Percentiles rank a stretch among this genome's conserved stretches.
Conservation (phyloP, 257 asterid genomes). For the Leonotis leonurus region DNA sequence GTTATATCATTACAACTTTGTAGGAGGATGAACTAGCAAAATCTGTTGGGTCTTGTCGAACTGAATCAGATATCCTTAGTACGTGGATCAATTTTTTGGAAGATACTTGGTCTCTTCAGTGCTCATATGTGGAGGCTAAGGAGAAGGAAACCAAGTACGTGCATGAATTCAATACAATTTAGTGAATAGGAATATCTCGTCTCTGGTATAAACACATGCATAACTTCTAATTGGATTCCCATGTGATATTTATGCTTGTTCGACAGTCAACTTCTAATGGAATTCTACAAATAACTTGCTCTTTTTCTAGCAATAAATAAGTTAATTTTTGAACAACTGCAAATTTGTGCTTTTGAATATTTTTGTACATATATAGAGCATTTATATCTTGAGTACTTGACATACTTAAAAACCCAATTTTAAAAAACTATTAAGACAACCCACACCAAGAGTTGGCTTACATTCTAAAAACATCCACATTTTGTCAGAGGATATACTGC, state of each 20-base stretch:
- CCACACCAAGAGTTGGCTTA: neutral
- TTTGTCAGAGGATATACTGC: slow-evolving; percentile 14
- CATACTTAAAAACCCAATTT: neutral
- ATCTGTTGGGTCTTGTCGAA: slow-evolving; percentile 61
- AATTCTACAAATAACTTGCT: neutral
- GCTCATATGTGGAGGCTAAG: slow-evolving; percentile 57
- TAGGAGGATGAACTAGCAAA: slow-evolving; percentile 81
- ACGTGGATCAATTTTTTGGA: slow-evolving; percentile 91
- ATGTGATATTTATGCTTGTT: neutral
- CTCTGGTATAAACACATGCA: no score
- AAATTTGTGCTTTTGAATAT: neutral
- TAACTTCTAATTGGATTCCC: neutral
- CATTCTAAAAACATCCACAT: neutral
- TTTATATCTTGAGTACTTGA: neutral
- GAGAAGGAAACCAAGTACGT: slow-evolving; percentile 65
- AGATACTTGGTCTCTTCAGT: slow-evolving; percentile 91
- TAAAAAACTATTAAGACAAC: neutral
- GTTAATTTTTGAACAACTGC: neutral
- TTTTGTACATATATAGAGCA: neutral
- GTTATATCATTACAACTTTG: slow-evolving; percentile 17
- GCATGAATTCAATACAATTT: slow-evolving; percentile 14
- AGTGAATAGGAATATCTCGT: no score
- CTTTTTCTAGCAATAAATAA: no score
- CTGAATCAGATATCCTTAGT: slow-evolving; percentile 63
- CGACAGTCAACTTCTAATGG: neutral